Evolutionary conservation across 345 rosid species (phyloP).

Genomic region (Aquilaria yunnanensis): DNA sequence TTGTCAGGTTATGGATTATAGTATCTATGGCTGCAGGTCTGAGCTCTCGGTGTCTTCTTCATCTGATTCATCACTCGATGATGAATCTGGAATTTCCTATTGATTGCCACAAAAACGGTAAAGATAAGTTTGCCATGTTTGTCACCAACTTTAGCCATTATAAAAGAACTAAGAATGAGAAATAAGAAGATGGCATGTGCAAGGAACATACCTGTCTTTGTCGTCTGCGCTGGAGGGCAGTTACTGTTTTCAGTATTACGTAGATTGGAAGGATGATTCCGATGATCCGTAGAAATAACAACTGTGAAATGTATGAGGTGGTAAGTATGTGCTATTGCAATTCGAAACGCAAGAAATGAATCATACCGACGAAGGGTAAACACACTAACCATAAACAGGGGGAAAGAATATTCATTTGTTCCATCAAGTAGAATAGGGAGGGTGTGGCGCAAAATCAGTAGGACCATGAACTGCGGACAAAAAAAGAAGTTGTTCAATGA

Average conservation of each 20-base stretch:
- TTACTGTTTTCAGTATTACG: constrained; percentile 40
- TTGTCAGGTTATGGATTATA: no score
- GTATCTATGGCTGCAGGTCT: constrained; percentile 16
- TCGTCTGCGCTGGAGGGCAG: constrained; percentile 41
- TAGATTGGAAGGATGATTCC: constrained; percentile 77
- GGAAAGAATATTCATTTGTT: constrained; percentile 38
- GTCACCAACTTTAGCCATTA: not conserved
- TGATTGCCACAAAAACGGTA: constrained; percentile 6
- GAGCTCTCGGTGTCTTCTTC: constrained; percentile 59
- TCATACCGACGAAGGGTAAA: not conserved
- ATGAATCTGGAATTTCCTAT: constrained; percentile 31
- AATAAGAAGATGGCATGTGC: not conserved
- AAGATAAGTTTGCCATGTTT: not conserved
- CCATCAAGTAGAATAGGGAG: constrained; percentile 58
- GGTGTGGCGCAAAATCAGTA: constrained; percentile 65
- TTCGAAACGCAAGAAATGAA: not conserved
- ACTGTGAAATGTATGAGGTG: constrained; percentile 25
- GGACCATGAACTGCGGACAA: constrained; percentile 69
- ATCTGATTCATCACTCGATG: constrained; percentile 30
- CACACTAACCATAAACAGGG: constrained; percentile 44
- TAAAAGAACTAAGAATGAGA: not conserved
- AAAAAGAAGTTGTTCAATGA: not conserved
- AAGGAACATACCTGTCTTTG: constrained; percentile 30
- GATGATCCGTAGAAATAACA: constrained; percentile 44
- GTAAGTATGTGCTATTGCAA: not conserved